phyloP scores from a whole-genome alignment of 2,329 filamentous ascomycete genomes.

The Pseudocercospora macadamiae region DNA sequence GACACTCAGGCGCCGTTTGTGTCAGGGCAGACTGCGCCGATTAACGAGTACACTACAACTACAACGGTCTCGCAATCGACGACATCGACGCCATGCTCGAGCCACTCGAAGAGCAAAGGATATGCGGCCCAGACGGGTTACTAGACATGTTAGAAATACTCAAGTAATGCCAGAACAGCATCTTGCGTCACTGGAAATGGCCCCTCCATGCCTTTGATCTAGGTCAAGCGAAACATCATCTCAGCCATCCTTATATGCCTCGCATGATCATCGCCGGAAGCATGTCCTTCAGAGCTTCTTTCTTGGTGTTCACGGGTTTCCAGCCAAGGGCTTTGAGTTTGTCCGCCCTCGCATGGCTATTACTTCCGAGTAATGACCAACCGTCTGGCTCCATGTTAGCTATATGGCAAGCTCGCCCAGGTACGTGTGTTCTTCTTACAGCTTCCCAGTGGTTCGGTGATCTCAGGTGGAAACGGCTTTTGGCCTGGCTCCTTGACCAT shows the following conservation, averaged over 20 bases:
- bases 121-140: background rate
- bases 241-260: too few relatives aligned
- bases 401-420: background rate
- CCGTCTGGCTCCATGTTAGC: background rate
- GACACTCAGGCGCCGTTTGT: constrained; percentile 23
- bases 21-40: constrained; percentile 26
- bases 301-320: background rate
- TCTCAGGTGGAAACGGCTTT: background rate
- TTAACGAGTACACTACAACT: constrained; percentile 27
- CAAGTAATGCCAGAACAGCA: background rate
- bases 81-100: background rate
- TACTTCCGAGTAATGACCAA: constrained; percentile 1
- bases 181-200: background rate
- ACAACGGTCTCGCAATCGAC: constrained; percentile 14
- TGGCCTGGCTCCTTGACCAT: background rate
- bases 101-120: background rate
- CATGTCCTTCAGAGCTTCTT: background rate
- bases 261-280: background rate
- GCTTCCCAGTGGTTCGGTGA: background rate
- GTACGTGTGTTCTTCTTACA: background rate
- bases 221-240: too few relatives aligned
- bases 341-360: background rate
- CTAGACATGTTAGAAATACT: background rate
- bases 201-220: too few relatives aligned
- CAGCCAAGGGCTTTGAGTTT: constrained; percentile 2